Conservation (phyloP, 129 eudicot species). For the Gnaphalium uliginosum region DNA sequence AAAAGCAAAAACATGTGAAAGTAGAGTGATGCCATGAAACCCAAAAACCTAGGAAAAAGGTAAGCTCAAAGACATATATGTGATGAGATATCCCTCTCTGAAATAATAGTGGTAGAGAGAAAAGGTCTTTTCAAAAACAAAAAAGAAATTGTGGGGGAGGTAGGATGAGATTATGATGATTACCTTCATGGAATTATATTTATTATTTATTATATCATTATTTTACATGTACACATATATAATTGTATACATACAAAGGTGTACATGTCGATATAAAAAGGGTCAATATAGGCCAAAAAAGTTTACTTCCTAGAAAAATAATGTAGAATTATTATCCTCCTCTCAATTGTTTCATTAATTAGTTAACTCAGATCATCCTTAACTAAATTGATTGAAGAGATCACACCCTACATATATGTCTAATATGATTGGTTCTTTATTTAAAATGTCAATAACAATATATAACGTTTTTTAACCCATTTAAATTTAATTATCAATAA, state of each 20-base stretch:
- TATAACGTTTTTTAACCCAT: neutral
- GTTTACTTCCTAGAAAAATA: slow-evolving; percentile 29
- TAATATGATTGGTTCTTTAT: neutral
- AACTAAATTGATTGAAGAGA: neutral
- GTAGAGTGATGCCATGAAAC: slow-evolving; percentile 30
- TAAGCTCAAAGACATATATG: slow-evolving; percentile 25
- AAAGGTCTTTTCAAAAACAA: slow-evolving; percentile 17
- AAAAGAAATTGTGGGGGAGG: neutral
- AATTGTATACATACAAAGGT: neutral
- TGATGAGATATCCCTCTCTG: slow-evolving; percentile 34
- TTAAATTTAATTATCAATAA: too few relatives aligned
- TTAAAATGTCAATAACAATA: neutral
- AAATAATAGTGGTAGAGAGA: slow-evolving; percentile 29
- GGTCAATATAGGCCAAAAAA: slow-evolving; percentile 54
- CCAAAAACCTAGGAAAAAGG: slow-evolving; percentile 42
- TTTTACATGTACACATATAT: neutral
- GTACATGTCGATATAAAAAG: neutral
- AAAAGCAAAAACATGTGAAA: slow-evolving; percentile 35
- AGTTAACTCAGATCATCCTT: slow-evolving; percentile 13
- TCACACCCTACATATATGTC: neutral
- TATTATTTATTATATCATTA: neutral
- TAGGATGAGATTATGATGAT: neutral
- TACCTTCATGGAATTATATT: neutral
- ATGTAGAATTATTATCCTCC: neutral
- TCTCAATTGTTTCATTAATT: slow-evolving; percentile 43